A percentile compares a stretch with the other conserved stretches of the same genome.
phyloP scores from a whole-genome alignment of 306 rosid species.

The Acacia acuminata region DNA sequence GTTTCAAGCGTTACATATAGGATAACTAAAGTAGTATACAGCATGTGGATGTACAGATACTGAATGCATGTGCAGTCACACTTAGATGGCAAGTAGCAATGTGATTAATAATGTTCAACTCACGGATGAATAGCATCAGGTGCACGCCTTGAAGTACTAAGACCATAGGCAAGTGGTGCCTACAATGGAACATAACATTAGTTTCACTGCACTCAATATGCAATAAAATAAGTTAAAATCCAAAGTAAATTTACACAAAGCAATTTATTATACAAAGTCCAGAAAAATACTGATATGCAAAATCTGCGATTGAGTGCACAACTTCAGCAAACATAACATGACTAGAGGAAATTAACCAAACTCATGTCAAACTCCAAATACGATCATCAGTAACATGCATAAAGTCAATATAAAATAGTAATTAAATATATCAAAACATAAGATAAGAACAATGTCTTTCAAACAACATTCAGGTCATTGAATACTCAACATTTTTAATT shows the following conservation, averaged over 20 bases:
- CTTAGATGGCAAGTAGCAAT: not conserved
- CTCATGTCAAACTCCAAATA: slow-evolving; percentile 25
- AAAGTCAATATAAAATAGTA: no score
- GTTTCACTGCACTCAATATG: slow-evolving; percentile 34
- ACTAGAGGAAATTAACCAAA: slow-evolving; percentile 80
- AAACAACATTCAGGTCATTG: no score
- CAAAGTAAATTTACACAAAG: slow-evolving; percentile 3
- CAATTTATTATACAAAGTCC: not conserved
- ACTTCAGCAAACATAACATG: slow-evolving; percentile 97
- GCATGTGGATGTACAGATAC: slow-evolving; percentile 6
- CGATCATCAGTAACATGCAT: no score
- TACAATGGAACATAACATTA: slow-evolving; percentile 49
- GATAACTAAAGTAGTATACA: slow-evolving; percentile 21
- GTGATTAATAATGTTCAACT: slow-evolving; percentile 36
- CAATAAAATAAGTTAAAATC: slow-evolving; percentile 16
- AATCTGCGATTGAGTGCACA: slow-evolving; percentile 87
- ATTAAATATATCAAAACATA: no score
- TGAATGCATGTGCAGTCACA: not conserved
- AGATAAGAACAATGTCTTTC: no score
- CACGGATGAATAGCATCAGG: slow-evolving; percentile 99
- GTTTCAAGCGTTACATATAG: slow-evolving; percentile 5
- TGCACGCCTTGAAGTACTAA: slow-evolving; percentile 96
- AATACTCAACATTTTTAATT: no score
- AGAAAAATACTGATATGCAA: slow-evolving; percentile 77
- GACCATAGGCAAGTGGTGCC: slow-evolving; percentile 97